Base-by-base conservation (phyloP, 2,329 filamentous ascomycete species). In the Monilinia laxa region DNA sequence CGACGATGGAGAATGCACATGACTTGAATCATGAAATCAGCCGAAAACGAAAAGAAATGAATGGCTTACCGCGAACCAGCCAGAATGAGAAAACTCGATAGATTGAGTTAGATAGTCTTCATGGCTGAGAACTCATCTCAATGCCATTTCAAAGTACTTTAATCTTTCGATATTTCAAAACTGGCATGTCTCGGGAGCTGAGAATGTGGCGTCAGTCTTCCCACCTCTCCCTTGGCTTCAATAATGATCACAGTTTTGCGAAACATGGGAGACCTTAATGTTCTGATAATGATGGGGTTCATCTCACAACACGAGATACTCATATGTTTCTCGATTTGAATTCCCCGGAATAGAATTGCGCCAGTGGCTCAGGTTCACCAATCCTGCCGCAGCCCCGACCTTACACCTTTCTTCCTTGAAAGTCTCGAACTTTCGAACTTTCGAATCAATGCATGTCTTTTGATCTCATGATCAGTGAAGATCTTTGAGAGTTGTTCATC, bases 151-250 rank as follows among this genome's bases (percentile, higher is more conserved):
- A 20, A 25, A 25, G 4, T 25, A 3, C 56, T 51, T n/a, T 9
- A 25, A 25, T 31, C 12, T n/a, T 42, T 45, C 18, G 16, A 49
- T 31, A 31, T 52, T 16, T 35, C n/a, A 35, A 49, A 20, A 49
- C 51, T 12, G n/a, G 2, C 5, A 14, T 57, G 62, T 57, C 62
- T 58, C 51, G 35, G n/a, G 16, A 56, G 42, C 54, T 56, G 53
- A 58, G 53, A 64, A 57, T 64, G 62, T 52, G 62, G 40, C 53
- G 40, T 57, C 35, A 47, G n/a, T 38, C 42, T 65, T 53, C n/a
- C 49, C 9, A 40, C n/a, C 40, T 53, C 9, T 28, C 59, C 7
- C 14, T 55, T 45, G 49, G 51, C 16, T 20, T n/a, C 35, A 31
- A 31, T 3, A 11, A 59, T 59, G 25, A 45, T 45, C 35, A 62